phyloP scores from a whole-genome alignment of 2,329 filamentous ascomycete species.

The Niveomyces coronatus region DNA sequence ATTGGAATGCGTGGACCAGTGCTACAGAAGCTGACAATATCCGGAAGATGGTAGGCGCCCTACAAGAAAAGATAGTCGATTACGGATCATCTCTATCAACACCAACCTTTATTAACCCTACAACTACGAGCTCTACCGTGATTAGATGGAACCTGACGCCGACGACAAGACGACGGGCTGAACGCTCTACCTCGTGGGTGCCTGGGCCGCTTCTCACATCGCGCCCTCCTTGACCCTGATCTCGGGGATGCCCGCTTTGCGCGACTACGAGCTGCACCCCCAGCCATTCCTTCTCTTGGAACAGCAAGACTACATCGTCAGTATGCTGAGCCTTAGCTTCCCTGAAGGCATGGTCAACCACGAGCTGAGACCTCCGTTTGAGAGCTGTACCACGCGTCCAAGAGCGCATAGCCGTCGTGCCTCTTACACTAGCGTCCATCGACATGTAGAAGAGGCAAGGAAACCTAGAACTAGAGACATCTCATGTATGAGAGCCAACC shows the following conservation, averaged over 20 bases:
- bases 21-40: constrained; percentile 20
- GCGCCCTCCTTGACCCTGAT: constrained; percentile 44
- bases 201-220: constrained; percentile 42
- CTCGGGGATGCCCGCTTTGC: constrained; percentile 45
- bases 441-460: no score
- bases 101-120: constrained; percentile 49
- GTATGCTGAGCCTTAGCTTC: no score
- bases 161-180: constrained; percentile 39
- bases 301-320: no score
- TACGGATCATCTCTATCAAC: constrained; percentile 50
- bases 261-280: constrained; percentile 48
- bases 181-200: constrained; percentile 29
- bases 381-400: no score
- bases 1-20: constrained; percentile 40
- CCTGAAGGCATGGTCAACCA: no score
- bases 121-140: constrained; percentile 46
- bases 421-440: no score
- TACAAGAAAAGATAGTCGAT: constrained; percentile 35
- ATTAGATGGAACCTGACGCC: constrained; percentile 39
- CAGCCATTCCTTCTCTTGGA: constrained; percentile 46
- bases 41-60: no score
- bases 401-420: no score
- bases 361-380: no score
- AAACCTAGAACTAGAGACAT: no score
- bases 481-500: no score